These are phyloP conservation scores for Arthrobotrys pseudoclavata DNA, from an alignment of 2,329 filamentous ascomycete genomes.

Conservation along the genomic window DNA sequence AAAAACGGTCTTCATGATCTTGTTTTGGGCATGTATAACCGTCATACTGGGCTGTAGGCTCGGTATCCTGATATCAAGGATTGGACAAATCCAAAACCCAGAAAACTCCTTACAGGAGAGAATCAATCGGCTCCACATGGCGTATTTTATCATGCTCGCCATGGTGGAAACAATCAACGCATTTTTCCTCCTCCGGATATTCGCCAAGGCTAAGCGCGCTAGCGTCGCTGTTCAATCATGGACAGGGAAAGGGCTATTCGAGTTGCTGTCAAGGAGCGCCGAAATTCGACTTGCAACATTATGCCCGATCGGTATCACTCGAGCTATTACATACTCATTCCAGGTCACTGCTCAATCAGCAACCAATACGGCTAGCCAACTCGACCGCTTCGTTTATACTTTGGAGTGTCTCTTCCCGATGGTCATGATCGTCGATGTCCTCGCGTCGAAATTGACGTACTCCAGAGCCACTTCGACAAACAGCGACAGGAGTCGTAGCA, in stretches of 20 bases:
- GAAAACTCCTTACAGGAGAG: conserved; percentile 63
- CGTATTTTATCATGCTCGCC: conserved; percentile 67
- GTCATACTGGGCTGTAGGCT: conserved; percentile 70
- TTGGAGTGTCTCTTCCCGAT: conserved; percentile 68
- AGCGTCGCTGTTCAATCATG: conserved; percentile 64
- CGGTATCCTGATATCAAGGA: conserved; percentile 65
- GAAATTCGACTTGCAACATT: conserved; percentile 67
- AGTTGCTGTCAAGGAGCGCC: conserved; percentile 67
- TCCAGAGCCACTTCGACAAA: conserved; percentile 26
- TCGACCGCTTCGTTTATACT: conserved; percentile 68
- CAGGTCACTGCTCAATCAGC: conserved; percentile 66
- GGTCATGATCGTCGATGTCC: conserved; percentile 66
- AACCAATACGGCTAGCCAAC: conserved; percentile 65
- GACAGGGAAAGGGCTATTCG: conserved; percentile 65
- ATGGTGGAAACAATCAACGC: conserved; percentile 67
- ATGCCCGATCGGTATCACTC: conserved; percentile 66
- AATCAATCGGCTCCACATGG: conserved; percentile 67
- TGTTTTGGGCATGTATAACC: conserved; percentile 73
- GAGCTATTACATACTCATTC: conserved; percentile 68
- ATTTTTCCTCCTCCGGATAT: conserved; percentile 67
- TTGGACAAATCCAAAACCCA: conserved; percentile 64
- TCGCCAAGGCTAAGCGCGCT: conserved; percentile 61
- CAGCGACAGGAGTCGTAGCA: conserved; percentile 40
- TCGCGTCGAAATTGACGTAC: conserved; percentile 64
- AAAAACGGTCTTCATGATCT: conserved; percentile 68